These are phyloP conservation scores for Annona cherimola DNA, from an alignment of 164 flowering plant genomes.

Conservation along the genomic window DNA sequence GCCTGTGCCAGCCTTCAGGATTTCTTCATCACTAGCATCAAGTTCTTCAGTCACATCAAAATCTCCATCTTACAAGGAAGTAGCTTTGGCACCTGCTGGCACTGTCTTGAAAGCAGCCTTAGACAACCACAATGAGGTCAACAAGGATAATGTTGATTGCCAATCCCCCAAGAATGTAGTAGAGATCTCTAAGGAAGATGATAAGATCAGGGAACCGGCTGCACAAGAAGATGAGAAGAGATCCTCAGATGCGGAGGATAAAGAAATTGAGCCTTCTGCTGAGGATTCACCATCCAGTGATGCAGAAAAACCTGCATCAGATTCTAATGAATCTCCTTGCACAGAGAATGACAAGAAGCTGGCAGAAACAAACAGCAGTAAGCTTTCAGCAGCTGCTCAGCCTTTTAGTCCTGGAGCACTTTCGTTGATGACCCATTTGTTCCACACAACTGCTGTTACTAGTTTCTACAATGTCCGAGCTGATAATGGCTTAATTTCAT, in stretches of 20 bases:
- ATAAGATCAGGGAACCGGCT: constrained; percentile 14
- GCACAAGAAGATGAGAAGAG: constrained; percentile 24
- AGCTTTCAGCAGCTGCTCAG: constrained; percentile 86
- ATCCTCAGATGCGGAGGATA: constrained; percentile 18
- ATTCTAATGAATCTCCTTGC: constrained; percentile 21
- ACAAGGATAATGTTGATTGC: constrained; percentile 25
- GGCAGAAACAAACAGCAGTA: constrained; percentile 48
- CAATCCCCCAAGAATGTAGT: constrained; percentile 9
- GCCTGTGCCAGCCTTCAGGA: constrained; percentile 13
- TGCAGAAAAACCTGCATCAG: constrained; percentile 19
- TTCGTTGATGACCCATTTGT: constrained; percentile 27
- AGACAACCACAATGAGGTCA: constrained; percentile 39
- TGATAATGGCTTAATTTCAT: constrained; percentile 39
- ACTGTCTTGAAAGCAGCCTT: constrained; percentile 52
- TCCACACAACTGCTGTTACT: constrained; percentile 31
- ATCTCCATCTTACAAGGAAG: constrained; percentile 82
- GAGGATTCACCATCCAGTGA: constrained; percentile 7
- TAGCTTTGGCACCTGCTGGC: constrained; percentile 81
- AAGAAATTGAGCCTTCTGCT: constrained; percentile 9
- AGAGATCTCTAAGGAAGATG: constrained; percentile 30
- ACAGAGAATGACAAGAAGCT: constrained; percentile 24
- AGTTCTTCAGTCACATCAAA: constrained; percentile 51
- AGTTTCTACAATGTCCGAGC: constrained; percentile 43
- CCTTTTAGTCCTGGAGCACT: constrained; percentile 67
- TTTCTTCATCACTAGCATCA: constrained; percentile 23